Base-by-base conservation (phyloP, 2,329 filamentous ascomycete genomes). In the Pseudogymnoascus sp. region DNA sequence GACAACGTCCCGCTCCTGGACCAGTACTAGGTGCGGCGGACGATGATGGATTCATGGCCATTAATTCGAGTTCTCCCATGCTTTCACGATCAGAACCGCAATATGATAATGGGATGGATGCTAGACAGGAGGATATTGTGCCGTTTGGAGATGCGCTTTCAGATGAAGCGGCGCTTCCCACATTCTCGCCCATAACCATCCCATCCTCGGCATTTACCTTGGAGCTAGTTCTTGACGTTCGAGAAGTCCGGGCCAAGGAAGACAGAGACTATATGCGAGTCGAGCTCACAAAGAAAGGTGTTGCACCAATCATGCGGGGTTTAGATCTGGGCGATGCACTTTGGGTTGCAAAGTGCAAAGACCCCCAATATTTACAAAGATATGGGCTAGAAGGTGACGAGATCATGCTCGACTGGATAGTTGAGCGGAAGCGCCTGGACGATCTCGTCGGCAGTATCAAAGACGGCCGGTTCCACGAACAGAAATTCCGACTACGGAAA, bases 391-490 rank as follows among this genome's bases (percentile, higher is more conserved):
- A 87, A 69, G 85, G 87, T 14, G 82, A 85, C 63, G 89, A 92
- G 72, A 75, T 93, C 11, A 84, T 91, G 55, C 78, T 94, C 4
- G 90, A 93, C 72, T 91, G 87, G 80, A 90, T 94, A 49, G 82
- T 92, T 1, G 90, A 94, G 75, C 82, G 90, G 64, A 94, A 94
- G 72, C 81, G 90, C 7, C 80, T 92, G 0, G 90, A 93, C 70
- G 90, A 94, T 72, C 76, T 94, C 55, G 81, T 93, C n/a, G 78
- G 82, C 60, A 92, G 88, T 65, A 91, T 94, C 75, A 91, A 89
- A 72, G 90, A 93, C 65, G 89, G 89, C 1, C 85, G 90, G 2
- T 93, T 92, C 68, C 87, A 88, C 67, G 90, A 94, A 72, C 90
- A 94, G 71, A 93, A 94, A 71, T 93, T 92, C 71, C 86, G 90